Evolutionary conservation across 805 yeast species (phyloP).

Genomic region (Kluyveromyces aestuarii): DNA sequence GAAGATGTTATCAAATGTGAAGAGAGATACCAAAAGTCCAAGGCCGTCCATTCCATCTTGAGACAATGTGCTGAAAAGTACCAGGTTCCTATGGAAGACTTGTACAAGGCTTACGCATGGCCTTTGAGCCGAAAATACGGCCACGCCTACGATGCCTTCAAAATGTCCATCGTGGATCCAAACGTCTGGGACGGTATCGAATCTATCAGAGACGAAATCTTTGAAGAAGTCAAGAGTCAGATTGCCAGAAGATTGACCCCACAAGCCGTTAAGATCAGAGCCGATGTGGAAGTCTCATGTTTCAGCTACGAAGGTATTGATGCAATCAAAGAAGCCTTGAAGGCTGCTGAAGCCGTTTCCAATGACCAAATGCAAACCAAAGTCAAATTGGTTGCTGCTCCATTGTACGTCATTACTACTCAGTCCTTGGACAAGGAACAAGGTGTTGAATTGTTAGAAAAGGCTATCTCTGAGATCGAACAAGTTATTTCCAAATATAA

Average conservation of each 20-base stretch:
- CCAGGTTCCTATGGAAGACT: constrained; percentile 72
- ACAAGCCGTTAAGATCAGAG: constrained; percentile 94
- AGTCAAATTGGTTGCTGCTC: constrained; percentile 95
- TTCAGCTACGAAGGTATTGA: constrained; percentile 96
- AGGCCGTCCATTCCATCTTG: constrained; percentile 95
- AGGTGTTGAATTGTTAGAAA: constrained; percentile 71
- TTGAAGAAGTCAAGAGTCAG: constrained; percentile 78
- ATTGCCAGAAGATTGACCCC: constrained; percentile 93
- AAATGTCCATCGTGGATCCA: constrained; percentile 85
- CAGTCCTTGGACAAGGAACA: constrained; percentile 86
- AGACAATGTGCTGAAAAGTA: constrained; percentile 98
- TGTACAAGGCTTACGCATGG: constrained; percentile 92
- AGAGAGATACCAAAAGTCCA: constrained; percentile 92
- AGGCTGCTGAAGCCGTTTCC: constrained; percentile 75
- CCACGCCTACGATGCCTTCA: constrained; percentile 96
- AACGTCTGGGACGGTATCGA: constrained; percentile 72
- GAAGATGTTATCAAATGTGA: constrained; percentile 97
- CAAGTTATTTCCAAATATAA: constrained; percentile 62
- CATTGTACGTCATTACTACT: constrained; percentile 86
- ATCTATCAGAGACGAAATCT: constrained; percentile 64
- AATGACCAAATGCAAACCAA: constrained; percentile 83
- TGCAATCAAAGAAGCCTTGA: constrained; percentile 85
- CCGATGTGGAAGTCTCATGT: constrained; percentile 97
- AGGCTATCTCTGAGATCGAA: constrained; percentile 71
- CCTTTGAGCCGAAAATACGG: constrained; percentile 93